Percentiles rank a stretch among this genome's conserved stretches.
Conservation (phyloP, 352 stramenopile genomes). For the Globisporangium rhizosaccharum region DNA sequence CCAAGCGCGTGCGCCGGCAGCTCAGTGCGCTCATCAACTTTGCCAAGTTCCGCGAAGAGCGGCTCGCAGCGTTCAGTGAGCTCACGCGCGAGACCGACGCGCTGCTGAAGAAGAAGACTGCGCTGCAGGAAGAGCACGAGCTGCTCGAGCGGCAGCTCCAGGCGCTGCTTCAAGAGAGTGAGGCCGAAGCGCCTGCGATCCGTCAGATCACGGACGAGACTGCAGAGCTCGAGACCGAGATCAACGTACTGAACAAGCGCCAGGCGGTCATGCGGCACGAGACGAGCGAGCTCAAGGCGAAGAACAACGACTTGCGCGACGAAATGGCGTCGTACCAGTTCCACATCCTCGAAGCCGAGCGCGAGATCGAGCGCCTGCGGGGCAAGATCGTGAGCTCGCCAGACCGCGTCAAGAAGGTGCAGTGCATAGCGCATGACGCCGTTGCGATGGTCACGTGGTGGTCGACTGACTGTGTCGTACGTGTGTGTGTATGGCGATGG, state of each 20-base stretch:
- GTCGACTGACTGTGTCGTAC: not conserved
- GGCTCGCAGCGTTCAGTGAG: slow-evolving; percentile 78
- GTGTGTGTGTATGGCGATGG: not conserved
- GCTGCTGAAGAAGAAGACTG: slow-evolving; percentile 32
- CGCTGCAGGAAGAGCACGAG: slow-evolving; percentile 58
- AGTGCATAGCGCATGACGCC: not conserved
- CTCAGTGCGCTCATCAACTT: slow-evolving; percentile 98
- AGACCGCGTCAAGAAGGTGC: slow-evolving; percentile 60
- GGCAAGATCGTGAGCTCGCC: slow-evolving; percentile 90
- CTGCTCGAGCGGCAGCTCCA: slow-evolving; percentile 56
- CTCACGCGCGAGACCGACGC: slow-evolving; percentile 74
- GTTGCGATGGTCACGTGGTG: not conserved
- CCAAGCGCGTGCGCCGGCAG: slow-evolving; percentile 89
- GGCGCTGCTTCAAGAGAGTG: slow-evolving; percentile 49
- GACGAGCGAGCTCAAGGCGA: slow-evolving; percentile 68
- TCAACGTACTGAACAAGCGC: slow-evolving; percentile 87
- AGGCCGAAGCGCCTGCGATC: slow-evolving; percentile 49
- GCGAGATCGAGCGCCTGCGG: slow-evolving; percentile 72
- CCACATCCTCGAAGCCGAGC: slow-evolving; percentile 78
- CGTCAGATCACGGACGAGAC: slow-evolving; percentile 74
- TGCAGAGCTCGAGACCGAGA: slow-evolving; percentile 79
- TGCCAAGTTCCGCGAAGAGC: slow-evolving; percentile 94
- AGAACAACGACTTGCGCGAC: slow-evolving; percentile 83
- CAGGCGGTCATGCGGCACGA: slow-evolving; percentile 87
- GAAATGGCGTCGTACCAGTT: slow-evolving; percentile 54